These are phyloP conservation scores for Camptophora hylomeconis DNA, from an alignment of 2,329 filamentous ascomycete genomes.

Conservation along the genomic window DNA sequence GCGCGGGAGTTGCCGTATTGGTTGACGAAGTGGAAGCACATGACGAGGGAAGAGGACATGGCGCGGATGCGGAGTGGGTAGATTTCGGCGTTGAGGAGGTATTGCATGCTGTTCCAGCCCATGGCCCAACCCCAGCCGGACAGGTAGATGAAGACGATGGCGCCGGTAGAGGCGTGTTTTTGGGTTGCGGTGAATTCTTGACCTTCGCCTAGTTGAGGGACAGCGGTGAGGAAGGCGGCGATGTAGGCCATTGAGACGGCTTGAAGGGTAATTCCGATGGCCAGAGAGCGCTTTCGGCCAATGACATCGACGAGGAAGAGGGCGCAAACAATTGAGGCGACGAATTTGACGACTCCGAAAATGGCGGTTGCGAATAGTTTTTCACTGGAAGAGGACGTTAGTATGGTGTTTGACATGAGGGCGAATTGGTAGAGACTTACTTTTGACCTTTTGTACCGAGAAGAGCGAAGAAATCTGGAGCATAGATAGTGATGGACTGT, in stretches of 20 bases:
- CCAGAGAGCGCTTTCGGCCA: constrained; percentile 35
- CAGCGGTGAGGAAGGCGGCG: constrained; percentile 47
- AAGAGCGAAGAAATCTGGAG: constrained; percentile 9
- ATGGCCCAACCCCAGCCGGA: constrained; percentile 55
- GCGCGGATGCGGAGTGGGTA: constrained; percentile 64
- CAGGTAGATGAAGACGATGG: constrained; percentile 61
- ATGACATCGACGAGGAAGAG: constrained; percentile 13
- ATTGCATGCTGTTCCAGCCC: constrained; percentile 66
- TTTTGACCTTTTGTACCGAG: constrained; percentile 9
- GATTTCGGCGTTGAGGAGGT: constrained; percentile 63
- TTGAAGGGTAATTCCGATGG: constrained; percentile 48
- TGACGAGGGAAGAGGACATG: constrained; percentile 55
- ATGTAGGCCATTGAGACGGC: constrained; percentile 50
- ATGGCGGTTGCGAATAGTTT: constrained; percentile 12
- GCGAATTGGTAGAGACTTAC: too few species aligned
- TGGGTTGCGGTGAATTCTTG: constrained; percentile 37
- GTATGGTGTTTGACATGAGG: too few species aligned
- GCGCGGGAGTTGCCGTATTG: constrained; percentile 67
- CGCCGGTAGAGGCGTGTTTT: constrained; percentile 48
- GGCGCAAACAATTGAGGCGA: constrained; percentile 7
- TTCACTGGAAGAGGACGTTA: too few species aligned
- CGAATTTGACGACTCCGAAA: constrained; percentile 12
- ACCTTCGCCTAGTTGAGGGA: constrained; percentile 38
- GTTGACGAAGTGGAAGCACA: constrained; percentile 68
- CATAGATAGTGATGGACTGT: constrained; percentile 25